A percentile compares a stretch with the other conserved stretches of the same genome.
These are phyloP conservation scores for Eucalyptus globulus DNA, from an alignment of 345 rosid species.

Conservation along the genomic window DNA sequence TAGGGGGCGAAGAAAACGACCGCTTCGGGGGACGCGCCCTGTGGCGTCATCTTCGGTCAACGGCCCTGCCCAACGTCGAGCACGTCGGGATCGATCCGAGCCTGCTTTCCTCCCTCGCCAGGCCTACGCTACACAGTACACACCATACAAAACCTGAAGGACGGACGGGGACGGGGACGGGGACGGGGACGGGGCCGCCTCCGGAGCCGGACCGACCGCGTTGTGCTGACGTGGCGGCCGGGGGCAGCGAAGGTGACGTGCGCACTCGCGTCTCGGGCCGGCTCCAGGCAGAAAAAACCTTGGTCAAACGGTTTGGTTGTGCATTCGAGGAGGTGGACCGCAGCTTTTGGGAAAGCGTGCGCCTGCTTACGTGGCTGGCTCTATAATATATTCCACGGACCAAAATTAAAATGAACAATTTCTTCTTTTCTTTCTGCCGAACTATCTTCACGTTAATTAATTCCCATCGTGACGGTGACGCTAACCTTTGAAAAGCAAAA, in stretches of 20 bases:
- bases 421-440: not conserved
- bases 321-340: not conserved
- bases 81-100: not conserved
- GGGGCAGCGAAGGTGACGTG: not conserved
- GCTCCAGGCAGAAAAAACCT: not conserved
- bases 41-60: not conserved
- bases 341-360: not conserved
- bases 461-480: not conserved
- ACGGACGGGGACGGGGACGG: not conserved
- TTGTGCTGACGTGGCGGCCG: not conserved
- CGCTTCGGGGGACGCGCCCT: not conserved
- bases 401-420: not conserved
- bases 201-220: not conserved
- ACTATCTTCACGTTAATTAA: not conserved
- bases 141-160: not conserved
- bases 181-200: not conserved
- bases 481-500: not conserved
- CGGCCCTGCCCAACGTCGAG: not conserved
- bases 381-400: not conserved
- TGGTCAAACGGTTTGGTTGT: not conserved
- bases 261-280: not conserved
- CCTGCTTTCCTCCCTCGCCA: not conserved
- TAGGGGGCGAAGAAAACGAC: not conserved
- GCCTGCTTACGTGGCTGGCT: not conserved
- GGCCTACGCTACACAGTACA: not conserved